A percentile compares a stretch with the other conserved stretches of the same genome.
Evolutionary conservation across 768 basidiomycete species (phyloP).

Genomic region (Lentinus brumalis): DNA sequence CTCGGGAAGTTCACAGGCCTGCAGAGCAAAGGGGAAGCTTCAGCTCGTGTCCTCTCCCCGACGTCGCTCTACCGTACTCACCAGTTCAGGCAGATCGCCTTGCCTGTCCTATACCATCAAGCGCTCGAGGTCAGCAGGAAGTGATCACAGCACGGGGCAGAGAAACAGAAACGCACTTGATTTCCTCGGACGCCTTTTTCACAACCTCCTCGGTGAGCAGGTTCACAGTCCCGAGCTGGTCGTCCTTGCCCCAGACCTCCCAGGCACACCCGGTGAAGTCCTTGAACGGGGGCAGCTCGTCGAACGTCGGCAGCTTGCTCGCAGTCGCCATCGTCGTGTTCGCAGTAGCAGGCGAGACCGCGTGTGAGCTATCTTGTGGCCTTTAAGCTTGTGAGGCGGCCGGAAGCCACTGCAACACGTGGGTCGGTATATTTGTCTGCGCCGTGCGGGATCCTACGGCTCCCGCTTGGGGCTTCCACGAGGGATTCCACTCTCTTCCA

Average conservation of each 20-base stretch:
- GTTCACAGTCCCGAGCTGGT: constrained; percentile 69
- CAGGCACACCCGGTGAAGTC: constrained; percentile 62
- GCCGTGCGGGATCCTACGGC: no score
- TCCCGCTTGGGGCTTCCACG: no score
- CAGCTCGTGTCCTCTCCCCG: not conserved
- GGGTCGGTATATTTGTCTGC: no score
- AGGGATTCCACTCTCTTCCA: no score
- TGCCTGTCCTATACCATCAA: constrained; percentile 44
- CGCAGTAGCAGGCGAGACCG: no score
- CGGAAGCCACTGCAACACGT: not conserved
- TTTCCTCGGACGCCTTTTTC: constrained; percentile 55
- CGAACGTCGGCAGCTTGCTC: constrained; percentile 43
- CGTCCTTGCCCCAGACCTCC: constrained; percentile 66
- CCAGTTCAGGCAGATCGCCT: constrained; percentile 64
- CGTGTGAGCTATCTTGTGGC: no score
- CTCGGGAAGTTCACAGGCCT: constrained; percentile 72
- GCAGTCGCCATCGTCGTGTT: constrained; percentile 12
- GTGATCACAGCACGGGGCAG: no score
- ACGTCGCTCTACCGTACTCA: constrained; percentile 31
- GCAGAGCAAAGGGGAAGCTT: not conserved
- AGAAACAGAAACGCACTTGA: constrained; percentile 43
- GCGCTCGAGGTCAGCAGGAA: not conserved
- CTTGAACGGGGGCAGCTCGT: constrained; percentile 48
- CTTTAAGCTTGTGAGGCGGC: not conserved
- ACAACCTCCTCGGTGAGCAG: constrained; percentile 65